These are phyloP conservation scores for Quillaja saponaria DNA, from an alignment of 306 rosid species.

Conservation along the genomic window DNA sequence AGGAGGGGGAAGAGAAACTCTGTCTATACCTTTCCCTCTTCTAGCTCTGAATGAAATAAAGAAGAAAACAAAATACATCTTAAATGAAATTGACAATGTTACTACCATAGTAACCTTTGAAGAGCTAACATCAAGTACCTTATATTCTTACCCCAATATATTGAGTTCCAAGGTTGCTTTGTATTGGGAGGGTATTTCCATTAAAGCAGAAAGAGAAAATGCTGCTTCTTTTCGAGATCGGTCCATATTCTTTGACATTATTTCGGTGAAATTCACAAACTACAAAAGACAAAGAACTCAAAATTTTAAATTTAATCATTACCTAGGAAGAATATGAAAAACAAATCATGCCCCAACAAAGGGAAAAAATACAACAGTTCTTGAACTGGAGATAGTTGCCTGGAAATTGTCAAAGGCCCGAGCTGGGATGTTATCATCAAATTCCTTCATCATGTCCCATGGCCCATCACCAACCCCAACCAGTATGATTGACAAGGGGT, in stretches of 20 bases:
- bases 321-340: constrained; percentile 7
- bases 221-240: constrained; percentile 80
- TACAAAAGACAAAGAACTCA: constrained; percentile 34
- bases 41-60: constrained; percentile 41
- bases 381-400: constrained; percentile 43
- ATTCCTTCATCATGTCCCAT: constrained; percentile 95
- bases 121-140: constrained; percentile 12
- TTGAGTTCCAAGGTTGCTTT: constrained; percentile 80
- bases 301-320: constrained; percentile 7
- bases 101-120: constrained; percentile 8
- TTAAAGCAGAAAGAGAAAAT: constrained; percentile 82
- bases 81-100: too few species aligned
- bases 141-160: constrained; percentile 71
- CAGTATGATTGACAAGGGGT: constrained; percentile 80
- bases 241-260: constrained; percentile 78
- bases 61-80: constrained; percentile 22
- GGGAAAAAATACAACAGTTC: constrained; percentile 17
- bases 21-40: constrained; percentile 66
- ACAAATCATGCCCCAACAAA: neutral
- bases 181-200: constrained; percentile 95
- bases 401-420: constrained; percentile 95
- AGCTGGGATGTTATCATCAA: constrained; percentile 91
- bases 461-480: constrained; percentile 99
- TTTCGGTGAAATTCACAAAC: constrained; percentile 95
- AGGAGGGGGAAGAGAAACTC: constrained; percentile 92